Base-by-base conservation (phyloP, 2,329 filamentous ascomycete genomes). In the Keithomyces neogunnii region DNA sequence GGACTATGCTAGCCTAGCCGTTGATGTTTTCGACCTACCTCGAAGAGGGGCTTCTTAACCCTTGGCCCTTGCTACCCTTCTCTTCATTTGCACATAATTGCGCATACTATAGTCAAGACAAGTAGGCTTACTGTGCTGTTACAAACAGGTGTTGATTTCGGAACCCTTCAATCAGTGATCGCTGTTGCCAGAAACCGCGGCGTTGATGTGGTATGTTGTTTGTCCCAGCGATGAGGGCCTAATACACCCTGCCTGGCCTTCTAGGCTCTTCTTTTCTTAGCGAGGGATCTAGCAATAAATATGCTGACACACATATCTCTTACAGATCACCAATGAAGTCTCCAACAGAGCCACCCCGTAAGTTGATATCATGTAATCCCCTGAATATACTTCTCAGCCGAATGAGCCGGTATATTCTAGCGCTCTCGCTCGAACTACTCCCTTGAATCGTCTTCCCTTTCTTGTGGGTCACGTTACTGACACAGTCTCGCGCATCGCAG, bases 321-420 rank as follows among this genome's bases (percentile, higher is more conserved):
- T 62, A 52, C 65, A 96, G 90, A 95, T 99, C 69, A 87, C 89
- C 76, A 99, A 99, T 80, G 93, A 99, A 75, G 93, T 97, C 63
- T 99, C 93, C 61, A 97, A 99, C 81, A 86, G 93, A 73, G 85
- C 89, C 56, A 99, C 93, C 63, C 93, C 93, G 89, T 96, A 88
- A 80, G 90, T 85, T 5, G 10, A 29, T 13, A 10, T 28, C 10
- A 28, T 11, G 48, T 46, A 52, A 52, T 56, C 53, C 51, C 59
- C 48, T 55, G 56, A 48, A 49, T 45, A 49, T 55, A 19, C 19
- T 19, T 19, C 19, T 19, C 19, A 19, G 19, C 19, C 19, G 19
- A 19, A 19, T 19, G 19, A 19, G 19, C 19, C 19, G 19, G 19
- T 19, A 19, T 19, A 19, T 19, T 19, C 19, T 19, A 19, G 19